phyloP scores from a whole-genome alignment of 2,329 filamentous ascomycete genomes.

The Trichophyton simii region DNA sequence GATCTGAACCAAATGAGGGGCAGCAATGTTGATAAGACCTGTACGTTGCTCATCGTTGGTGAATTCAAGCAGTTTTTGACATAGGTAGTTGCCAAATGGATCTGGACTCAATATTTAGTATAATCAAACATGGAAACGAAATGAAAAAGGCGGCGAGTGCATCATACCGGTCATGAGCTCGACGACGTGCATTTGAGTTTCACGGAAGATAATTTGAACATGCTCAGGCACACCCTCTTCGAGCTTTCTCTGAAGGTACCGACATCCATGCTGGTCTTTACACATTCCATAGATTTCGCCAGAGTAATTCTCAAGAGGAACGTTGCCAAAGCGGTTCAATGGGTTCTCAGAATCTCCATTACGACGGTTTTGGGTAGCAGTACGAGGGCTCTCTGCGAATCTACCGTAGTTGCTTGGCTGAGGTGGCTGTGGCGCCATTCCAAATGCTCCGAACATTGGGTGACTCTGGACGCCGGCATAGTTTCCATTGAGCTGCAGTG shows the following conservation, averaged over 20 bases:
- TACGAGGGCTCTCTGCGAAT: constrained; percentile 61
- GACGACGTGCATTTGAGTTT: constrained; percentile 85
- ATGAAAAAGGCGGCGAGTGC: neutral
- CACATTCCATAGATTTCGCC: constrained; percentile 82
- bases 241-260: constrained; percentile 92
- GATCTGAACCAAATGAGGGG: constrained; percentile 77
- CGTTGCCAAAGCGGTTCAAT: constrained; percentile 68
- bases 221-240: constrained; percentile 77
- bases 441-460: constrained; percentile 46
- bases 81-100: constrained; percentile 97
- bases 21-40: constrained; percentile 77
- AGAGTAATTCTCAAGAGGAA: constrained; percentile 64
- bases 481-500: constrained; percentile 26
- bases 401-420: constrained; percentile 33
- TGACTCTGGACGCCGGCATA: constrained; percentile 40
- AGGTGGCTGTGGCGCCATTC: constrained; percentile 16
- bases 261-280: constrained; percentile 96
- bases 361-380: constrained; percentile 61
- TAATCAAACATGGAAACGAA: neutral
- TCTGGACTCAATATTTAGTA: constrained; percentile 37
- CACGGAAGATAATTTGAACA: constrained; percentile 83
- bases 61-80: constrained; percentile 93
- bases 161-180: constrained; percentile 75
- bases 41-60: constrained; percentile 93
- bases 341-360: constrained; percentile 41